A percentile compares a stretch with the other conserved stretches of the same genome.
Evolutionary conservation across 1,284 basidiomycete genomes (phyloP).

Genomic region (Puccinia horiana): DNA sequence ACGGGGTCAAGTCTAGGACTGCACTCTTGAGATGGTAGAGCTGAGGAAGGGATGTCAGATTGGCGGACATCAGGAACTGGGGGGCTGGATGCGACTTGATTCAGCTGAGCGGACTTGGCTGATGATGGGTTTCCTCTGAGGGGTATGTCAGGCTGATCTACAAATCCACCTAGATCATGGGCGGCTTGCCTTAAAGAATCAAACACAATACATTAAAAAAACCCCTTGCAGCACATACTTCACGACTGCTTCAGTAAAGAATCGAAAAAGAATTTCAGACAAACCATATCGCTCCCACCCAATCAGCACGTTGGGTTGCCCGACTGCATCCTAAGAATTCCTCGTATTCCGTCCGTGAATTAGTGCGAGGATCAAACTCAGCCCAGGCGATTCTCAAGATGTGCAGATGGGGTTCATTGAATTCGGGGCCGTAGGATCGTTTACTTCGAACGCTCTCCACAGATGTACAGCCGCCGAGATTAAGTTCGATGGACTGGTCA

Average conservation of each 20-base stretch:
- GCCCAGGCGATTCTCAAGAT: conserved; percentile 48
- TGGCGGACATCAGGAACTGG: background rate
- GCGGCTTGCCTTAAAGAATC: conserved; percentile 38
- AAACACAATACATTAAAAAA: background rate
- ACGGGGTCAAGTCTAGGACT: conserved; percentile 41
- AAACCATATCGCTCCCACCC: conserved; percentile 48
- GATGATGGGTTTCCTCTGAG: conserved; percentile 34
- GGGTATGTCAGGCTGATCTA: conserved; percentile 49
- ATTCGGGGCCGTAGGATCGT: conserved; percentile 46
- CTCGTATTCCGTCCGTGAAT: conserved; percentile 44
- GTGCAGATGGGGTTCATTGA: conserved; percentile 44
- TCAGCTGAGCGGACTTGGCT: background rate
- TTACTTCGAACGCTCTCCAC: conserved; percentile 49
- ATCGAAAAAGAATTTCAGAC: background rate
- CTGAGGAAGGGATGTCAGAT: background rate
- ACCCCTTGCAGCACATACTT: background rate
- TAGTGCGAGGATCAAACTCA: conserved; percentile 41
- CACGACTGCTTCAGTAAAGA: background rate
- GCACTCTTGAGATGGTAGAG: background rate
- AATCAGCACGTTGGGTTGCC: conserved; percentile 48
- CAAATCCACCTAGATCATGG: conserved; percentile 46
- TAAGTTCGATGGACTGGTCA: conserved; percentile 42
- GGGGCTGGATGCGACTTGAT: background rate
- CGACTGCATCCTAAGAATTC: conserved; percentile 49
- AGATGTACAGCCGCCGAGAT: conserved; percentile 32